Evolutionary conservation across 2,329 filamentous ascomycete genomes (phyloP).

Genomic region (Amauroascus niger): DNA sequence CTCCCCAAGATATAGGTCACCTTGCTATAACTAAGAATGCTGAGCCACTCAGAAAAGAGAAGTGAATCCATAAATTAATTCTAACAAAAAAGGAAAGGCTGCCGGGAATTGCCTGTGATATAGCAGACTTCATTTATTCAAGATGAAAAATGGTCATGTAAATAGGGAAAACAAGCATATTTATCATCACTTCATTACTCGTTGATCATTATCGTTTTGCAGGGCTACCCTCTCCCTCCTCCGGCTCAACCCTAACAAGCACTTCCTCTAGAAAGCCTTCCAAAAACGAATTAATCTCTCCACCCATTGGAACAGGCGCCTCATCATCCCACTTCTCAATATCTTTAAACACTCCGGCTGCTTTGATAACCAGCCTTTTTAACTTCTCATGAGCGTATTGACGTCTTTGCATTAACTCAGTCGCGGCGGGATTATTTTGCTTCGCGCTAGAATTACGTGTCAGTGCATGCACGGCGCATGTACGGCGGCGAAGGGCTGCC

Average conservation of each 20-base stretch:
- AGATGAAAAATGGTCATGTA: not conserved
- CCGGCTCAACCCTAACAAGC: conserved; percentile 80
- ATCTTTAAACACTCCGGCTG: conserved; percentile 74
- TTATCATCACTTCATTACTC: conserved; percentile 2
- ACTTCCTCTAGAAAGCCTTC: conserved; percentile 93
- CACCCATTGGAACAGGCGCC: conserved; percentile 86
- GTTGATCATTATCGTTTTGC: not conserved
- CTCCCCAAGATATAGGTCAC: too few relatives aligned
- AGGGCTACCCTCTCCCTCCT: conserved; percentile 43
- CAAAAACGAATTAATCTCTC: conserved; percentile 76
- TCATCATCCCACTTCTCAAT: conserved; percentile 81
- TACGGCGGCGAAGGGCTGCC: conserved; percentile 73
- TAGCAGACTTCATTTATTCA: not conserved
- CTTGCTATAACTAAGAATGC: not conserved
- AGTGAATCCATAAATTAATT: not conserved
- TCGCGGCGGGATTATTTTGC: conserved; percentile 48
- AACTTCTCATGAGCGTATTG: conserved; percentile 77
- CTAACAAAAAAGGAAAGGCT: not conserved
- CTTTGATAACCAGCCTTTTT: conserved; percentile 67
- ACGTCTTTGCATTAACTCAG: conserved; percentile 48
- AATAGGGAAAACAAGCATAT: not conserved
- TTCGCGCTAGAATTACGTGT: conserved; percentile 21
- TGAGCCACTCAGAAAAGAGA: not conserved
- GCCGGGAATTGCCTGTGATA: not conserved
- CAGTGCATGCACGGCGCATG: conserved; percentile 44